Base-by-base conservation (phyloP, 306 rosid genomes). In the Quillaja saponaria region DNA sequence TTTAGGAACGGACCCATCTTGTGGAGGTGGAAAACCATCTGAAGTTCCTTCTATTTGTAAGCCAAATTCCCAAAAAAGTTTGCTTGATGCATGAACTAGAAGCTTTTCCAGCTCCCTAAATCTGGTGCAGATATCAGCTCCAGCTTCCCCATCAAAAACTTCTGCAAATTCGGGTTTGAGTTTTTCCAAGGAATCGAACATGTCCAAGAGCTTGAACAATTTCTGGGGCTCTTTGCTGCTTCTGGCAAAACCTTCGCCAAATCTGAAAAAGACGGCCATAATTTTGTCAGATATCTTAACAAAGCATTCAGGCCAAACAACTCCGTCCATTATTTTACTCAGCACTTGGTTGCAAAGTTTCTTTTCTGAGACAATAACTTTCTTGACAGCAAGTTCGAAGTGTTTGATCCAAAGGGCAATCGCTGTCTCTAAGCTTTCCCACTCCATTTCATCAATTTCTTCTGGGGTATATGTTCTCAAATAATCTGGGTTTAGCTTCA, bases 141-240 rank as follows among this genome's bases (percentile, higher is more conserved):
- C 96, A 0, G 96, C 52, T 61, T 88, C 96, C 4, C 87, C 87
- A 0, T 78, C 77, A 38, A 91, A 88, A 34, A 80, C 78, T 13
- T 71, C 66, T 0, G 67, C 61, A 52, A 91, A 70, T 6, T 68
- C 56, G 7, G 84, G 81, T 63, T 75, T 73, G 61, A 88, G 91
- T 44, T 72, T 86, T 49, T 82, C 85, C 5, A 86, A 61, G 34
- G 91, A 74, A 3, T 79, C 85, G 40, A 85, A 88, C 95, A 91
- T 88, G 73, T 85, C 96, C n/a, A 91, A 34, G 15, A 88, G 72
- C 66, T 86, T 86, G 85, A 91, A 91, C 25, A 91, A 59, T 55
- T 91, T 91, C 49, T 91, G 95, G 1, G 96, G 96, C 74, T 88
- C 97, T 72, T 88, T 88, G 66, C 68, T 84, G 82, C 97, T 84